Evolutionary conservation across 768 basidiomycete genomes (phyloP).

Genomic region (Aureoboletus auriporus): DNA sequence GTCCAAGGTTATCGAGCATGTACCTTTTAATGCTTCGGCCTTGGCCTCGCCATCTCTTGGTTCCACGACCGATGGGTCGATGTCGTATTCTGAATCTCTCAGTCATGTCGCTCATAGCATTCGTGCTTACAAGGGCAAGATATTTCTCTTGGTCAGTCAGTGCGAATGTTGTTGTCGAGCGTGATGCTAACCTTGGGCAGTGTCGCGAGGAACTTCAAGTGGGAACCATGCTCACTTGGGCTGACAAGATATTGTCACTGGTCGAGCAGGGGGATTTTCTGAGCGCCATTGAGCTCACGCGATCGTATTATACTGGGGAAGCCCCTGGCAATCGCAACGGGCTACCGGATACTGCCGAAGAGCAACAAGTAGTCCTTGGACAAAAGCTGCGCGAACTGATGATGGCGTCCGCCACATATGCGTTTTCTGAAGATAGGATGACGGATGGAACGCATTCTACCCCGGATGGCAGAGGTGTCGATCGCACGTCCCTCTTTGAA

Average conservation of each 20-base stretch:
- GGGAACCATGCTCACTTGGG: slow-evolving; percentile 91
- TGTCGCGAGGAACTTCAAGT: slow-evolving; percentile 64
- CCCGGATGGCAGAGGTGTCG: slow-evolving; percentile 85
- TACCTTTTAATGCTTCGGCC: slow-evolving; percentile 51
- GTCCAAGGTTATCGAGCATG: slow-evolving; percentile 57
- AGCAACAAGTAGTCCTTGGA: slow-evolving; percentile 63
- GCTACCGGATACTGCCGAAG: slow-evolving; percentile 64
- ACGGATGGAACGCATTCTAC: slow-evolving; percentile 81
- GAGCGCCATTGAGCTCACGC: slow-evolving; percentile 80
- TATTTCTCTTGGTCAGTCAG: slow-evolving; percentile 77
- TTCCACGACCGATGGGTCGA: slow-evolving; percentile 42
- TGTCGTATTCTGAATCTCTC: slow-evolving; percentile 47
- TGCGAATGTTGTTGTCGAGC: not conserved
- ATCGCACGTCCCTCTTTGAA: slow-evolving; percentile 87
- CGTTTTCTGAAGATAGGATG: slow-evolving; percentile 95
- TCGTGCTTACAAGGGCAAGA: slow-evolving; percentile 81
- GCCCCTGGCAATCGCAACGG: slow-evolving; percentile 85
- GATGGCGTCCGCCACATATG: slow-evolving; percentile 81
- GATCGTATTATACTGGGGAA: slow-evolving; percentile 74
- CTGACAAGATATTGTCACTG: slow-evolving; percentile 80
- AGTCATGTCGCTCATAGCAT: slow-evolving; percentile 66
- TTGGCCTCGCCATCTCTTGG: slow-evolving; percentile 53
- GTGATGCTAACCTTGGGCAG: slow-evolving; percentile 34
- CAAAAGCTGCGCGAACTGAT: slow-evolving; percentile 78
- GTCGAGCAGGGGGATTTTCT: slow-evolving; percentile 88